Conservation (phyloP, 345 rosid species). For the Turnera subulata region DNA sequence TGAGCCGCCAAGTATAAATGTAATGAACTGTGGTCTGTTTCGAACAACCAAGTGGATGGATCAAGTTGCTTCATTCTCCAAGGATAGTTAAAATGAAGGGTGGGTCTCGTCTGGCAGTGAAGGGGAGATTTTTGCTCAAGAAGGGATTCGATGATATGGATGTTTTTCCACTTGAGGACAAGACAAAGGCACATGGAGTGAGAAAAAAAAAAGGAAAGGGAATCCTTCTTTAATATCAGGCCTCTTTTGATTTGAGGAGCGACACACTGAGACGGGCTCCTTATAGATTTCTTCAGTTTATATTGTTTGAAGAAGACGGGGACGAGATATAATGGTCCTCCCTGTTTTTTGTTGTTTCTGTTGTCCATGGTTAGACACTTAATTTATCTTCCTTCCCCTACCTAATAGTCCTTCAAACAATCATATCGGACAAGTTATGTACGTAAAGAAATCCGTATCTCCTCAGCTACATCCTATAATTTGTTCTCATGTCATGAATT, state of each 20-base stretch:
- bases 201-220: conserved; percentile 15
- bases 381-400: conserved; percentile 38
- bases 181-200: conserved; percentile 53
- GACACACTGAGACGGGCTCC: background rate
- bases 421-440: no score
- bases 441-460: no score
- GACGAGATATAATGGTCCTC: no score
- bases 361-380: conserved; percentile 28
- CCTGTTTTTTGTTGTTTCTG: conserved; percentile 35
- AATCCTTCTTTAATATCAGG: background rate
- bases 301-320: conserved; percentile 45
- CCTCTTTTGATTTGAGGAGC: no score
- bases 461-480: no score
- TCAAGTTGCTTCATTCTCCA: no score
- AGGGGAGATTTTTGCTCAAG: conserved; percentile 8
- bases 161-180: conserved; percentile 45
- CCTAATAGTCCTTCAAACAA: no score
- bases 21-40: no score
- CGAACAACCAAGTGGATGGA: no score
- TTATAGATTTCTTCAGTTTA: conserved; percentile 10
- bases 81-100: conserved; percentile 1
- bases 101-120: conserved; percentile 25
- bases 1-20: no score
- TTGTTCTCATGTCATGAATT: no score
- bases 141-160: conserved; percentile 15